Evolutionary conservation across 371 early-diverging fungal genomes (phyloP).

Genomic region (Nematocida ironsii): DNA sequence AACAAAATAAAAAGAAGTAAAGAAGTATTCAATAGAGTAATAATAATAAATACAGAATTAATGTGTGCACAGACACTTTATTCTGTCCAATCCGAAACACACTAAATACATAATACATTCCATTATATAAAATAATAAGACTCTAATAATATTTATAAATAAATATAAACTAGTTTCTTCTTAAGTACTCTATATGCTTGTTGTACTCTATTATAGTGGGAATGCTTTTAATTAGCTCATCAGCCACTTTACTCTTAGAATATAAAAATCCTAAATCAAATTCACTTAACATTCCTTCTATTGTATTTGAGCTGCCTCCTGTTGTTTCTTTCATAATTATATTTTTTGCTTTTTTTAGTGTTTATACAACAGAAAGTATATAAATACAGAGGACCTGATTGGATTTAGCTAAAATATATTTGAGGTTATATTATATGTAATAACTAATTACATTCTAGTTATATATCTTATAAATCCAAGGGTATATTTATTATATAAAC

Average conservation of each 20-base stretch:
- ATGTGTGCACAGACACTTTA: too few relatives aligned
- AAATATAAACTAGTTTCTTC: conserved; percentile 4
- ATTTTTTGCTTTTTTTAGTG: background rate
- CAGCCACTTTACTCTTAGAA: background rate
- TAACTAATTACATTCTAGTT: too few relatives aligned
- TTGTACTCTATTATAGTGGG: background rate
- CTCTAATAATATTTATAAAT: background rate
- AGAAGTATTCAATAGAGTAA: too few relatives aligned
- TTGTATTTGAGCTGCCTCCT: background rate
- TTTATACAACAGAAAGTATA: too few relatives aligned
- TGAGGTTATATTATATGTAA: too few relatives aligned
- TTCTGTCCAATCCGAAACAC: too few relatives aligned
- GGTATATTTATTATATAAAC: too few relatives aligned
- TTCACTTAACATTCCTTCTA: conserved; percentile 9
- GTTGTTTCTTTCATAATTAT: background rate
- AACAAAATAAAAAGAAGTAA: background rate
- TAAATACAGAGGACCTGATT: too few relatives aligned
- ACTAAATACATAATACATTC: too few relatives aligned
- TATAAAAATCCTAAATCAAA: conserved; percentile 26
- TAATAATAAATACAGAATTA: too few relatives aligned
- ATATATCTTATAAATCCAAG: too few relatives aligned
- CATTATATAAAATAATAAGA: background rate
- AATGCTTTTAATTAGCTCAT: background rate
- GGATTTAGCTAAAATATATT: too few relatives aligned
- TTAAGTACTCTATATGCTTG: background rate